Base-by-base conservation (phyloP, 108 stramenopile species). In the Nitzschia inconspicua region DNA sequence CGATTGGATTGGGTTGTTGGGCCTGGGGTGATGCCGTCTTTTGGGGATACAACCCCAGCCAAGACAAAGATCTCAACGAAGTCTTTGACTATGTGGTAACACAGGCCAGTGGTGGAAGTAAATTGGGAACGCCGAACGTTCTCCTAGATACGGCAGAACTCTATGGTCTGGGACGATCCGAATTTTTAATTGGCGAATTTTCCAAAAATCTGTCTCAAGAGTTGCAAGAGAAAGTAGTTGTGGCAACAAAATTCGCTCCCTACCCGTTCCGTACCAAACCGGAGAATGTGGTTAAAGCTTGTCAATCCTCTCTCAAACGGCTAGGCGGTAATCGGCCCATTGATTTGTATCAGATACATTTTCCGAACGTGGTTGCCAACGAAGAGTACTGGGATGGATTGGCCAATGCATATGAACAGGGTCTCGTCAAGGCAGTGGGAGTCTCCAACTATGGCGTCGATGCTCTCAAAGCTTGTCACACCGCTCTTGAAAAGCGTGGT, bases 281-380 rank as follows among this genome's bases (percentile, higher is more conserved):
- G 2, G 52, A 74, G 44, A 66, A 77, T 47, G 85, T 86, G 8
- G 86, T 91, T 7, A 79, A 86, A 22, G 89, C 93, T 0, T 89
- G 85, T 51, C 67, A 82, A 63, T 82, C 62, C 4, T 82, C 82
- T 34, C 56, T 85, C n/a, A 70, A 80, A 46, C 57, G 88, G 42
- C 53, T 93, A 43, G 83, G 82, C 19, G 53, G 72, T 20, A 19
- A 37, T 37, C 41, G 73, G 10, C 80, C 79, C 26, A 88, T 93
- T 62, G 88, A 90, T 40, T 72, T 93, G 51, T 93, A 93, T 55
- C 92, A 90, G 73, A 84, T 93, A 23, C 88, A 90, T 52, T 93
- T 87, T 60, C 88, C 88, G 14, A 76, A 77, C 41, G 78, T 77
- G 0, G 80, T 59, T 57, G 53, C 76, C n/a, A 85, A 89, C 60